Conservation (phyloP, 2,329 filamentous ascomycete genomes). For the Exophiala phaeomuriformis region DNA sequence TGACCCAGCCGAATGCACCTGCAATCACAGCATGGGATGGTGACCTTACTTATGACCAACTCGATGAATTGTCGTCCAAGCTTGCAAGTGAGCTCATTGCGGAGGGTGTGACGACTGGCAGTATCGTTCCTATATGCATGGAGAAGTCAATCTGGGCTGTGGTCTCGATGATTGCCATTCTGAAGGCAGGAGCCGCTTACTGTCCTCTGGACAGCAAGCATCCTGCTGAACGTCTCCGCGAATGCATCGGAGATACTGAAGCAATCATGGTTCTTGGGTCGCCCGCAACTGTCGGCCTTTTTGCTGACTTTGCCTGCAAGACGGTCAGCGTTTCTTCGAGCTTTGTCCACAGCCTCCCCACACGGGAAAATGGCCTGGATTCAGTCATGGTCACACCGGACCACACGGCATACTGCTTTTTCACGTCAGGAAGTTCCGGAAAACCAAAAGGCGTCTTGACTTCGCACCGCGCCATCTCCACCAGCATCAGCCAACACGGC, state of each 20-base stretch:
- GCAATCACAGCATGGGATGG: not conserved
- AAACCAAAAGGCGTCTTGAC: constrained; percentile 57
- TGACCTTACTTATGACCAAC: not conserved
- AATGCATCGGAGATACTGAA: not conserved
- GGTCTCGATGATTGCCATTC: constrained; percentile 35
- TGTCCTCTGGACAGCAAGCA: constrained; percentile 36
- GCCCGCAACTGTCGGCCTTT: not conserved
- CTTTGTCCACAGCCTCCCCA: not conserved
- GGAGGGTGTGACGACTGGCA: not conserved
- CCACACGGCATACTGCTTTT: constrained; percentile 46
- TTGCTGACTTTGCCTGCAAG: not conserved
- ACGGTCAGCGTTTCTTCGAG: not conserved
- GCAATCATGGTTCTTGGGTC: constrained; percentile 32
- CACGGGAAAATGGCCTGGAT: not conserved
- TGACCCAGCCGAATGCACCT: not conserved
- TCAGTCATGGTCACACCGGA: not conserved
- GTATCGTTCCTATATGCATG: constrained; percentile 33
- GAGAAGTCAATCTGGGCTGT: constrained; percentile 39
- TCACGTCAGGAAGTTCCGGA: constrained; percentile 51
- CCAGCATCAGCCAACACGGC: constrained; percentile 21
- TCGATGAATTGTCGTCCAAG: not conserved
- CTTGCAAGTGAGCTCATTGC: not conserved
- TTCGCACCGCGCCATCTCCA: constrained; percentile 41
- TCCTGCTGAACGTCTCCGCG: constrained; percentile 32
- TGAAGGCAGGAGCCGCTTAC: constrained; percentile 39